A percentile compares a stretch with the other conserved stretches of the same genome.
phyloP scores from a whole-genome alignment of 1,284 basidiomycete species.

The Rhodotorula glutinis region DNA sequence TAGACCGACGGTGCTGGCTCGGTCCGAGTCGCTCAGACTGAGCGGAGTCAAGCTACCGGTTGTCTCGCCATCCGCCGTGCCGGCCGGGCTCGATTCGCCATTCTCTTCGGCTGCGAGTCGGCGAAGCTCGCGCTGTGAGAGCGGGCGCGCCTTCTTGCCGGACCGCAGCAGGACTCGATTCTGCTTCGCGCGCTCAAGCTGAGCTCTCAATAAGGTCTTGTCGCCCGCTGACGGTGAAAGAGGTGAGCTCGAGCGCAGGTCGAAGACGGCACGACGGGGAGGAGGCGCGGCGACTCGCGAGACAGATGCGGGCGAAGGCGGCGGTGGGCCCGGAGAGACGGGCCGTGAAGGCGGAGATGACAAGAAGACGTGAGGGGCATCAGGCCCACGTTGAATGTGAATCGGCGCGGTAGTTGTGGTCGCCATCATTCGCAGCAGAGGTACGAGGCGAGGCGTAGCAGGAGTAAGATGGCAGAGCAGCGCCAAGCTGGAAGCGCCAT shows the following conservation, averaged over 20 bases:
- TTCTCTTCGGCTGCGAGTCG: neutral
- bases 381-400: neutral
- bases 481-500: too few relatives aligned
- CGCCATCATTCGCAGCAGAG: neutral
- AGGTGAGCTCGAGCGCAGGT: neutral
- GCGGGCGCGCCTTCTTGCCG: neutral
- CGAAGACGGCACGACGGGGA: neutral
- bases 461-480: too few relatives aligned
- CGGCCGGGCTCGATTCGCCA: neutral
- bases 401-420: neutral
- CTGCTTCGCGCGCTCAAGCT: neutral
- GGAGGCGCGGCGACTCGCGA: neutral
- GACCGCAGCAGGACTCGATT: neutral
- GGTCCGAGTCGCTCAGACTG: slow-evolving; percentile 1
- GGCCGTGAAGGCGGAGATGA: neutral
- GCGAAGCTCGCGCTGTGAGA: neutral
- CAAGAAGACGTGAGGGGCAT: neutral
- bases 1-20: neutral
- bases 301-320: neutral
- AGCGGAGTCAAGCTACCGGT: neutral
- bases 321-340: neutral
- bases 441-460: too few relatives aligned
- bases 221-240: neutral
- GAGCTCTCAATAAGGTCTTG: neutral
- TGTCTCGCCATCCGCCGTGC: neutral